Evolutionary conservation across 1,284 basidiomycete species (phyloP).

Genomic region (Ceratobasidium sp.): DNA sequence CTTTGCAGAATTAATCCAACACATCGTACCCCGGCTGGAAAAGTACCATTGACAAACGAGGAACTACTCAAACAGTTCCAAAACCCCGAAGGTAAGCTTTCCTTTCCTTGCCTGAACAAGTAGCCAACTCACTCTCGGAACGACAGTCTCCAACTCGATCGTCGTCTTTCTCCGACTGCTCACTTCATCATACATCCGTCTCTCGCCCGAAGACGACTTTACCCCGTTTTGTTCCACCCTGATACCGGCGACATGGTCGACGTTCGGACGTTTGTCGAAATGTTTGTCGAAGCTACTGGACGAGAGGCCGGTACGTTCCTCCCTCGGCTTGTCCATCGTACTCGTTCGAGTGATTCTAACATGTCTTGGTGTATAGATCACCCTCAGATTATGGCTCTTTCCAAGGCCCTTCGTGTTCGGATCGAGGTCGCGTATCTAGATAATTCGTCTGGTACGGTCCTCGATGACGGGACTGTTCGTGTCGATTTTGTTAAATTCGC

Average conservation of each 20-base stretch:
- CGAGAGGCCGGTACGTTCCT: conserved; percentile 73
- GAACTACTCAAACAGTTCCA: conserved; percentile 64
- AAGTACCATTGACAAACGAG: conserved; percentile 53
- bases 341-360: too few relatives aligned
- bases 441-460: conserved; percentile 43
- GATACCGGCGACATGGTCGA: conserved; percentile 67
- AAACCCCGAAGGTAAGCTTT: conserved; percentile 58
- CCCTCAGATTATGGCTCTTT: conserved; percentile 81
- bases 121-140: neutral
- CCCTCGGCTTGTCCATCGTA: neutral
- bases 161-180: conserved; percentile 78
- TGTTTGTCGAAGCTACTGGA: conserved; percentile 79
- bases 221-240: conserved; percentile 78
- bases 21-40: conserved; percentile 52
- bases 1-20: conserved; percentile 55
- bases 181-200: conserved; percentile 81
- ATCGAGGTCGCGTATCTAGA: conserved; percentile 84
- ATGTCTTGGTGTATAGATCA: too few relatives aligned
- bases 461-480: conserved; percentile 49
- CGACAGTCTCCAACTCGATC: conserved; percentile 73
- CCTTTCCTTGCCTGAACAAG: neutral
- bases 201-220: conserved; percentile 64
- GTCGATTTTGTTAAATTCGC: conserved; percentile 79
- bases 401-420: conserved; percentile 70
- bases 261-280: conserved; percentile 73